phyloP scores from a whole-genome alignment of 108 stramenopile species.

The Discostella pseudostelligera region DNA sequence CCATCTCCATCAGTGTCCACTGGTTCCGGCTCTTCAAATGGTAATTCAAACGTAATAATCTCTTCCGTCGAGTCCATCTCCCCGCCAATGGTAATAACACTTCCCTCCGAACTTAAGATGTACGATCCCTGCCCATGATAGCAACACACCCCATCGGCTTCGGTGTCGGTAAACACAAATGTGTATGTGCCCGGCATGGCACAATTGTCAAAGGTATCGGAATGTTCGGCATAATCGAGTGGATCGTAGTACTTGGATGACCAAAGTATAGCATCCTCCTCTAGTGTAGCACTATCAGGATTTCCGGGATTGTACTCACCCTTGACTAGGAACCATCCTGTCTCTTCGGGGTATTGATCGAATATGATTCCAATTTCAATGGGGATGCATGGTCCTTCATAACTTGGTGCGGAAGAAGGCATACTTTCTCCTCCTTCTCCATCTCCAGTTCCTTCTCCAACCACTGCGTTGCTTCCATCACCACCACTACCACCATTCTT shows the following conservation, averaged over 20 bases:
- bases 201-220: constrained; percentile 20
- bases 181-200: constrained; percentile 25
- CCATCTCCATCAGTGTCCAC: constrained; percentile 28
- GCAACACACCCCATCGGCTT: constrained; percentile 34
- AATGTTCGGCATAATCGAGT: constrained; percentile 1
- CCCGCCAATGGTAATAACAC: constrained; percentile 24
- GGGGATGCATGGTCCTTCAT: constrained; percentile 27
- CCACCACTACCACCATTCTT: neutral
- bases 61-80: constrained; percentile 22
- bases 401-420: constrained; percentile 19
- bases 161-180: constrained; percentile 24
- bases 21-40: constrained; percentile 29
- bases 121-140: constrained; percentile 35
- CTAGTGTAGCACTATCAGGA: neutral
- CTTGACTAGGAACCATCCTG: constrained; percentile 26
- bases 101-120: constrained; percentile 26
- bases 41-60: constrained; percentile 20
- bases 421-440: neutral
- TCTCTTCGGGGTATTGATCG: constrained; percentile 30
- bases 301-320: neutral
- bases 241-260: constrained; percentile 24
- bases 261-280: constrained; percentile 24
- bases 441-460: neutral
- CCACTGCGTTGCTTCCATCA: constrained; percentile 3
- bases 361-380: constrained; percentile 39